These are phyloP conservation scores for Oryza nivara DNA, from an alignment of 176 grass and related monocot genomes.

Conservation along the genomic window DNA sequence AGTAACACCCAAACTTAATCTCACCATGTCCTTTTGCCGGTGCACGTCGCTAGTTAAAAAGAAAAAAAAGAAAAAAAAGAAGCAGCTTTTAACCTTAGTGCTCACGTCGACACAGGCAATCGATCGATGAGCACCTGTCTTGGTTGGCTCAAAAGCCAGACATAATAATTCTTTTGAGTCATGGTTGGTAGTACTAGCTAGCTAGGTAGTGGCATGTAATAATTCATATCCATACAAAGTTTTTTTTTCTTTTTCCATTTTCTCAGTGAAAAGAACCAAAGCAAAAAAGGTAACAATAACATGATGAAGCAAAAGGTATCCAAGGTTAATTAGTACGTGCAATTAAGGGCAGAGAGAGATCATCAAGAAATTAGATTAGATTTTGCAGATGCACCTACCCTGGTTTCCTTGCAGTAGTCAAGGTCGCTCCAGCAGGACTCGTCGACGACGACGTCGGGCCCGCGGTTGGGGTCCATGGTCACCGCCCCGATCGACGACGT, in stretches of 20 bases:
- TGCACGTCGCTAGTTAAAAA: neutral
- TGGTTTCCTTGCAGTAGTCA: conserved; percentile 93
- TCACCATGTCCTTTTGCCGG: neutral
- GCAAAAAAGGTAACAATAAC: neutral
- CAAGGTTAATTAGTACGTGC: neutral
- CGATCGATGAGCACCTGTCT: neutral
- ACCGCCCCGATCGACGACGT: conserved; percentile 95
- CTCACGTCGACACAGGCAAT: neutral
- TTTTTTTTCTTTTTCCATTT: neutral
- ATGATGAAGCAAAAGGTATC: neutral
- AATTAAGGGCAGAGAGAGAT: neutral
- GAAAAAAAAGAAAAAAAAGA: no score
- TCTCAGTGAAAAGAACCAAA: neutral
- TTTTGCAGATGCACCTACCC: conserved; percentile 40
- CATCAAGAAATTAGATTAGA: neutral
- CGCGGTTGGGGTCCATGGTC: conserved; percentile 83
- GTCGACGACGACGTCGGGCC: conserved; percentile 79
- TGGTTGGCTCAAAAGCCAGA: neutral
- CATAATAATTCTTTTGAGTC: neutral
- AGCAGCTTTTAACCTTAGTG: neutral
- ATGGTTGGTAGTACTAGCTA: neutral
- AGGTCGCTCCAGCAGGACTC: conserved; percentile 97
- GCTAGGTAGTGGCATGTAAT: neutral
- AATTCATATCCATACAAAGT: neutral
- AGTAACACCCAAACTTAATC: neutral